Conservation (phyloP, 2,329 filamentous ascomycete species). For the Ascochyta lentis region DNA sequence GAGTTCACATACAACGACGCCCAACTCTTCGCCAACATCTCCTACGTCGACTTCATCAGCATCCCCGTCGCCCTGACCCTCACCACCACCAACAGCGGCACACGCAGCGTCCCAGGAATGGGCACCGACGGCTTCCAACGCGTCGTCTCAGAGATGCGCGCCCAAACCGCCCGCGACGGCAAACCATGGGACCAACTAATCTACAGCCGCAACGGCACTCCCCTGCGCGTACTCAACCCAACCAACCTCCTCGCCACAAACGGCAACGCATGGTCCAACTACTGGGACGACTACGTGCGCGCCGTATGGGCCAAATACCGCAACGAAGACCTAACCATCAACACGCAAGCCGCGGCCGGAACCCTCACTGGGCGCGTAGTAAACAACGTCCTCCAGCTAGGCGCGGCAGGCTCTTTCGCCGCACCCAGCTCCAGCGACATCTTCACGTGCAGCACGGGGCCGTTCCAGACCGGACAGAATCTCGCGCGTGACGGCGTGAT, state of each 20-base stretch:
- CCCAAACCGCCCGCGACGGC: constrained; percentile 63
- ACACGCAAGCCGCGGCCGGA: constrained; percentile 69
- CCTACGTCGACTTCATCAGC: constrained; percentile 76
- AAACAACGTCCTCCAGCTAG: constrained; percentile 52
- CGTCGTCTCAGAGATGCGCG: constrained; percentile 61
- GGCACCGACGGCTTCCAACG: constrained; percentile 61
- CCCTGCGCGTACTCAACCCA: constrained; percentile 52
- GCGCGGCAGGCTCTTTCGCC: constrained; percentile 56
- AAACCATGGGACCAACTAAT: constrained; percentile 67
- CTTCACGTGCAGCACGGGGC: constrained; percentile 69
- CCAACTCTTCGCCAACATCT: constrained; percentile 64
- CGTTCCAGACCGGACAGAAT: constrained; percentile 59
- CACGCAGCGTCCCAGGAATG: constrained; percentile 63
- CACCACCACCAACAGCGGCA: constrained; percentile 49
- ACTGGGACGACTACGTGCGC: constrained; percentile 61
- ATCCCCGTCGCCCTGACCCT: constrained; percentile 54
- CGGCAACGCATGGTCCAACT: constrained; percentile 56
- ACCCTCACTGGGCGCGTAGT: constrained; percentile 59
- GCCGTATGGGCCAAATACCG: constrained; percentile 59
- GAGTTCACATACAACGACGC: constrained; percentile 58
- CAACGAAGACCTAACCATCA: constrained; percentile 59
- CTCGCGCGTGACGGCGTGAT: constrained; percentile 64
- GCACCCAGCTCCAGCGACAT: constrained; percentile 68
- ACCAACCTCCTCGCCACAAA: constrained; percentile 57
- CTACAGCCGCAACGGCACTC: constrained; percentile 51